Conservation (phyloP, 2,329 filamentous ascomycete species). For the Aspergillus flavus region DNA sequence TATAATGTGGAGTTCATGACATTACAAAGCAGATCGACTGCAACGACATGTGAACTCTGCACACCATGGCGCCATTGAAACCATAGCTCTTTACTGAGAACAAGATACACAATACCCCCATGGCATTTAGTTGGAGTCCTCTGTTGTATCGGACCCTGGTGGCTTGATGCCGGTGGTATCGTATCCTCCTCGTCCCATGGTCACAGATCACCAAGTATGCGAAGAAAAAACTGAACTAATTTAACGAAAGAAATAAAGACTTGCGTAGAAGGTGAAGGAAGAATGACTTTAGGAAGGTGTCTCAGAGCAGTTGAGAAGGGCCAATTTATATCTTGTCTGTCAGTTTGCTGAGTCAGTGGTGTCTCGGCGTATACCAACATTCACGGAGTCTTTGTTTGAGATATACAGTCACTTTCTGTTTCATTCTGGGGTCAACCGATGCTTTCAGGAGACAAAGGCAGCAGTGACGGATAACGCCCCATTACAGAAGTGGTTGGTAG, state of each 20-base stretch:
- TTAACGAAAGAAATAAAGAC: background rate
- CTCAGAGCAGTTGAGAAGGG: background rate
- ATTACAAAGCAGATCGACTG: background rate
- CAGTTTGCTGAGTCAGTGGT: background rate
- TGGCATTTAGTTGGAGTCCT: too few relatives aligned
- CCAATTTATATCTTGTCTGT: background rate
- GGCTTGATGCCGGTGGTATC: too few relatives aligned
- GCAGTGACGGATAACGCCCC: background rate
- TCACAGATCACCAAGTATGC: background rate
- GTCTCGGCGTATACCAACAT: background rate
- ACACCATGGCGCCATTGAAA: too few relatives aligned
- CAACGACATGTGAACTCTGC: too few relatives aligned
- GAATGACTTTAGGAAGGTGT: background rate
- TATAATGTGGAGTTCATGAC: background rate
- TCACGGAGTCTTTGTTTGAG: background rate
- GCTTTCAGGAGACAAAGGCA: background rate
- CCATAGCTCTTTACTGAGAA: too few relatives aligned
- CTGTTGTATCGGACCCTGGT: too few relatives aligned
- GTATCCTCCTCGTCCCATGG: too few relatives aligned
- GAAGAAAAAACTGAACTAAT: background rate
- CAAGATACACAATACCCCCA: too few relatives aligned
- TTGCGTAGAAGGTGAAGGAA: background rate
- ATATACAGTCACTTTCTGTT: background rate
- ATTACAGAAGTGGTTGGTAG: background rate
- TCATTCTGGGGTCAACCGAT: background rate